Evolutionary conservation across 805 yeast species (phyloP), one percentile per base, ranked within the genome.

Genomic region (Torulaspora gathmanii): DNA sequence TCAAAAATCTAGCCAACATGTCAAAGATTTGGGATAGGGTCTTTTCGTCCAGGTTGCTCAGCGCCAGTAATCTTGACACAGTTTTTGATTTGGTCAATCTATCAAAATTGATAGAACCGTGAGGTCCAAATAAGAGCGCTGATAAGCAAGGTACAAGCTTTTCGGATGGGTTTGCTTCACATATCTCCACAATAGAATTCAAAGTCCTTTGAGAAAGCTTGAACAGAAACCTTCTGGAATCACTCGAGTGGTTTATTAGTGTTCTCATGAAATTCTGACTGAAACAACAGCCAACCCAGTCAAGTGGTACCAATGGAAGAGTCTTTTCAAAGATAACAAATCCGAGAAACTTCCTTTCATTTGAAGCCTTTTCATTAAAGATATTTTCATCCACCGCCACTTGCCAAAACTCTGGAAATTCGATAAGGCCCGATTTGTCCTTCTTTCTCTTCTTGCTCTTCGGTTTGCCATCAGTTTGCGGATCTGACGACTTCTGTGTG

Each of bases 331-430:
- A 79, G 9, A 89, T 75, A 54, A 85, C 85, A 55, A 90, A 79
- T 0, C 96, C 98, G 77, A 87, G 78, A 63, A 75, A 86, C 62
- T 90, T 91, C 46, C 96, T 73, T 63, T 90, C 97, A 26, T 82
- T 78, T 1, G 96, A 88, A 0, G 96, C 73, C 52, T 82, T 79
- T 29, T 78, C 79, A 4, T 86, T 71, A 54, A 91, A 90, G 48
- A 86, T 78, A 3, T 84, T 75, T 55, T 88, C 93, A 60, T 91
- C 97, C 12, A 91, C 77, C 5, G 80, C 81, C 3, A 74, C 70
- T 54, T 79, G 77, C 95, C 95, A 89, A 62, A 91, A 89, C 43
- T 86, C 93, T 7, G 70, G 62, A 33, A 79, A 58, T 2, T 70
- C 62, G 22, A 78, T 63, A 29, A 42, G 46, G 34, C 55, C 53